Percentiles rank a stretch among this genome's conserved stretches.
Evolutionary conservation across 2,329 filamentous ascomycete species (phyloP).

Genomic region (Lasiodiplodia citricola): DNA sequence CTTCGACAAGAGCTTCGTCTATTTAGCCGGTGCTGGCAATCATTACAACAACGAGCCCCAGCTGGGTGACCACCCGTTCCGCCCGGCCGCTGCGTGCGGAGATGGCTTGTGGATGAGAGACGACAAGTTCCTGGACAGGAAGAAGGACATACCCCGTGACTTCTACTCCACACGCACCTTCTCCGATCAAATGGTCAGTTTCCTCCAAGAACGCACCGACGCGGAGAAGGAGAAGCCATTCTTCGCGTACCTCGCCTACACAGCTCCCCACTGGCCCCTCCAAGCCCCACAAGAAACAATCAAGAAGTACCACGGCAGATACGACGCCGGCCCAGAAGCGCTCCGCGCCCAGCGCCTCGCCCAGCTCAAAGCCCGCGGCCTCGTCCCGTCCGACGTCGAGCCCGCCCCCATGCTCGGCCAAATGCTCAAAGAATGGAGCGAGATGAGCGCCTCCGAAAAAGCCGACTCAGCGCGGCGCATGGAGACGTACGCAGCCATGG

Average conservation of each 20-base stretch:
- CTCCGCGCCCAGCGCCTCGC: conserved; percentile 10
- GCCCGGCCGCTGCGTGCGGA: neutral
- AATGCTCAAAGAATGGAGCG: conserved; percentile 3
- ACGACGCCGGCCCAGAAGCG: conserved; percentile 18
- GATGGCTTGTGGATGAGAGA: conserved; percentile 23
- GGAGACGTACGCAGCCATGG: conserved; percentile 26
- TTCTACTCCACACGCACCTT: conserved; percentile 23
- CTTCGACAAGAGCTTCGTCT: conserved; percentile 24
- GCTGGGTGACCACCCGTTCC: conserved; percentile 16
- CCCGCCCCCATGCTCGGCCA: conserved; percentile 10
- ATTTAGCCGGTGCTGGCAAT: conserved; percentile 21
- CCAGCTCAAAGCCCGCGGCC: conserved; percentile 7
- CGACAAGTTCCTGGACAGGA: conserved; percentile 15
- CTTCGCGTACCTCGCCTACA: conserved; percentile 23
- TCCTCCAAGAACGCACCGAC: conserved; percentile 7
- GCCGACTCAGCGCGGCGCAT: conserved; percentile 21
- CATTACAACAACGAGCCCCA: conserved; percentile 27
- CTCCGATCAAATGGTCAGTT: conserved; percentile 8
- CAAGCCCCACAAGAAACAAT: conserved; percentile 21
- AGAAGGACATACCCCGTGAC: conserved; percentile 13
- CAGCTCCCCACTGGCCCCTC: conserved; percentile 23
- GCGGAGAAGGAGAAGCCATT: conserved; percentile 24
- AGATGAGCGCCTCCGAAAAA: conserved; percentile 4
- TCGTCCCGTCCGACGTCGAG: conserved; percentile 18
- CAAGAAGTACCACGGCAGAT: conserved; percentile 9